Base-by-base conservation (phyloP, 2,329 filamentous ascomycete genomes). In the Thelonectria discophora region DNA sequence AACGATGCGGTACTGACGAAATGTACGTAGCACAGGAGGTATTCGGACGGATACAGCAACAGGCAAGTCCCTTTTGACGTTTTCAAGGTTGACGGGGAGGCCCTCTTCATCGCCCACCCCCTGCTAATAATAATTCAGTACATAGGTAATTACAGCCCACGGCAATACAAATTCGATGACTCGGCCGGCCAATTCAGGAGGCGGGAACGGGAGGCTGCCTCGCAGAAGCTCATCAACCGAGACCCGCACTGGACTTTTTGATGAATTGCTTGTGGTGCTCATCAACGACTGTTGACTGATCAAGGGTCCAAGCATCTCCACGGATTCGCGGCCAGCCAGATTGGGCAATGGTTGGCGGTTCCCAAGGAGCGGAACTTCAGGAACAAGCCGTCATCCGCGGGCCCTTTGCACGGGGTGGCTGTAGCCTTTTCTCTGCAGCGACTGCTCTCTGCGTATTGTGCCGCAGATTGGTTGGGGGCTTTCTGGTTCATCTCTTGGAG, bases 281-380 rank as follows among this genome's bases (percentile, higher is more conserved):
- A 49, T 56, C 54, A 24, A 56, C n/a, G n/a, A n/a, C n/a, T n/a
- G n/a, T n/a, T n/a, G n/a, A n/a, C n/a, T n/a, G n/a, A n/a, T n/a
- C n/a, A n/a, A n/a, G n/a, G n/a, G n/a, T n/a, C n/a, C n/a, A n/a
- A 17, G 52, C 30, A 20, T 34, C 37, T 55, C 48, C n/a, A 21
- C 21, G 53, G 47, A 55, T 61, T 49, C 52, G 46, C 58, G 47
- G 42, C 58, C 53, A 61, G 53, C 58, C 58, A 43, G 34, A 61
- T 56, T 49, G 47, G 53, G 58, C 48, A 53, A 56, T 46, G 32
- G 42, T 60, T 60, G 30, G 21, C 52, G 42, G 42, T 39, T 24
- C 39, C n/a, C n/a, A n/a, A 39, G 13, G 27, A 9, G 42, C 51
- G 40, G 39, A 45, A 45, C 32, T 45, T 54, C 40, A 54, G 51